phyloP scores from a whole-genome alignment of 192 early-diverging fungal genomes.

The Coemansia asiatica region DNA sequence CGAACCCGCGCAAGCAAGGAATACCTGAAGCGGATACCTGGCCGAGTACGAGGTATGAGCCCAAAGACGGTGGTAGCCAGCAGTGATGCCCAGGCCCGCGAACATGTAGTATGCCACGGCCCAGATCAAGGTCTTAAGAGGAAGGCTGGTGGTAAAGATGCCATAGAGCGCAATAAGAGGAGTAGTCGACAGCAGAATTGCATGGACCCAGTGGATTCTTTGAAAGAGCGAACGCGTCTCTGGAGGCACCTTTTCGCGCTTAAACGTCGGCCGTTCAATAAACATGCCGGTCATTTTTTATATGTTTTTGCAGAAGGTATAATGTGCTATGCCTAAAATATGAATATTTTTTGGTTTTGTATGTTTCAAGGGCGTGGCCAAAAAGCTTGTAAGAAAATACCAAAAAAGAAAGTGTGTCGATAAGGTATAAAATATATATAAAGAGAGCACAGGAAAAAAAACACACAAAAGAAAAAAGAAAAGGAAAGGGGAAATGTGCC shows the following conservation, averaged over 20 bases:
- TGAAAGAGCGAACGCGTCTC: constrained; percentile 53
- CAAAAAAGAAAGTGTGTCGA: background rate
- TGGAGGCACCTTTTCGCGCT: constrained; percentile 37
- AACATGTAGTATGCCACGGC: constrained; percentile 61
- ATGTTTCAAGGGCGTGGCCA: background rate
- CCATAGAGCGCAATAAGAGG: constrained; percentile 84
- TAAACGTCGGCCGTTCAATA: constrained; percentile 52
- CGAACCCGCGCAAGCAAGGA: constrained; percentile 65
- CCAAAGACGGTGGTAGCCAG: constrained; percentile 86
- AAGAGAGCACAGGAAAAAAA: constrained; percentile 1
- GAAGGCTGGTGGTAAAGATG: constrained; percentile 67
- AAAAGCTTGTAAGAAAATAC: background rate
- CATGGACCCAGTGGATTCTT: constrained; percentile 70
- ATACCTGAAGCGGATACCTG: constrained; percentile 59
- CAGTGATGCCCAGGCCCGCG: constrained; percentile 50
- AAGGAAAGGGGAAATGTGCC: background rate
- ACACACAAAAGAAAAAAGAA: background rate
- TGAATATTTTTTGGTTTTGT: background rate
- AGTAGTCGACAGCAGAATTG: constrained; percentile 63
- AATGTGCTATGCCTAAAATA: background rate
- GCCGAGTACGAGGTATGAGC: constrained; percentile 77
- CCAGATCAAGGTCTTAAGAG: constrained; percentile 68
- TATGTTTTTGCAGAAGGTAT: background rate
- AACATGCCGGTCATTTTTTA: constrained; percentile 1
- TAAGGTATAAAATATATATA: background rate